Evolutionary conservation across 1,139 yeast species (phyloP).

Genomic region (Pichia norvegensis): DNA sequence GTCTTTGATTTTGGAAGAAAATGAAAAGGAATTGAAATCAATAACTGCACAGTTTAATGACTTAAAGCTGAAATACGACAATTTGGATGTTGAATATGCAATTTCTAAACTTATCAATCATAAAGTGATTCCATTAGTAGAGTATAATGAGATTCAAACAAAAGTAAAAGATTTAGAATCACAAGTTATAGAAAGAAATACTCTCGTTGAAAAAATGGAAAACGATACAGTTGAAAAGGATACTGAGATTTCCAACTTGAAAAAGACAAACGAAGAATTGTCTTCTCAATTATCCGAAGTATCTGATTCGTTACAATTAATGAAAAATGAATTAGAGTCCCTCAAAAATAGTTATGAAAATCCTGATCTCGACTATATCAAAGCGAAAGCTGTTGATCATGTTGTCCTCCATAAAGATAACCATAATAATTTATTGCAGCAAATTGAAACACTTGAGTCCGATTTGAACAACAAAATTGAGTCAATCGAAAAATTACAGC

Average conservation of each 20-base stretch:
- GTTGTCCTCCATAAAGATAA: constrained; percentile 24
- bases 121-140: constrained; percentile 14
- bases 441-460: not conserved
- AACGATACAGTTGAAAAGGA: not conserved
- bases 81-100: constrained; percentile 8
- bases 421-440: not conserved
- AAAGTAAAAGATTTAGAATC: constrained; percentile 18
- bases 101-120: constrained; percentile 27
- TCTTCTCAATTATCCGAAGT: not conserved
- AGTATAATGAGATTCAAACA: constrained; percentile 3
- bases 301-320: not conserved
- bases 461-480: not conserved
- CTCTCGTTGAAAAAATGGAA: not conserved
- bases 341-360: not conserved
- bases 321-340: not conserved
- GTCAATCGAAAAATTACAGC: not conserved
- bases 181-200: not conserved
- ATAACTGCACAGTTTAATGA: not conserved
- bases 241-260: too few relatives aligned
- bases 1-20: not conserved
- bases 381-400: constrained; percentile 20
- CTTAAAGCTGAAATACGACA: not conserved
- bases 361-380: constrained; percentile 7
- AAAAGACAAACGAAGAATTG: not conserved
- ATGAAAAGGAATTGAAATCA: not conserved